Evolutionary conservation across 768 basidiomycete genomes (phyloP).

Genomic region (Mycena floridula): DNA sequence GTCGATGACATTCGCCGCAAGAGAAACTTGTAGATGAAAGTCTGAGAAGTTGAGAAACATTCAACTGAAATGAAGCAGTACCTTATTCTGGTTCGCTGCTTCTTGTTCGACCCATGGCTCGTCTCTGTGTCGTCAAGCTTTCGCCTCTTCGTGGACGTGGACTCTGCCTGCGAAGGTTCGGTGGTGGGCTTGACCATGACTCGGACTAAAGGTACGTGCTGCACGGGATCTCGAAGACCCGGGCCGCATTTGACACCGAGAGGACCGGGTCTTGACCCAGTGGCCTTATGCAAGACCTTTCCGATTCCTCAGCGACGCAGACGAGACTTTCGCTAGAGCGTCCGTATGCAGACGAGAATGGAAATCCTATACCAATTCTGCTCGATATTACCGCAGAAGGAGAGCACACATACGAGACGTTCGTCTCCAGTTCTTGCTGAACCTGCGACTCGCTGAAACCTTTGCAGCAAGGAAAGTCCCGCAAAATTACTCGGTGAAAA

Average conservation of each 20-base stretch:
- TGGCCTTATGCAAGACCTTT: no score
- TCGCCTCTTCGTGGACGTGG: conserved; percentile 46
- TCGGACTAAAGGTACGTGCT: neutral
- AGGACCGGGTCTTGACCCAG: no score
- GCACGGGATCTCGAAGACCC: no score
- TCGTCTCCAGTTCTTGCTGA: conserved; percentile 20
- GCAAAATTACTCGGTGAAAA: conserved; percentile 57
- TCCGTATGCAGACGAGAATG: conserved; percentile 77
- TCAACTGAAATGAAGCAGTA: conserved; percentile 18
- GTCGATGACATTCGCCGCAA: conserved; percentile 82
- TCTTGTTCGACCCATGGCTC: conserved; percentile 45
- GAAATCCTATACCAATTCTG: conserved; percentile 53
- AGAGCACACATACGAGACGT: conserved; percentile 69
- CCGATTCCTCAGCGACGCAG: conserved; percentile 17
- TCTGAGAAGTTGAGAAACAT: conserved; percentile 3
- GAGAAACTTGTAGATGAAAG: conserved; percentile 50
- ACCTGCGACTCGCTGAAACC: conserved; percentile 10
- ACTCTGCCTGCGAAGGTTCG: conserved; percentile 16
- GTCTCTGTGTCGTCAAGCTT: conserved; percentile 58
- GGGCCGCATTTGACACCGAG: no score
- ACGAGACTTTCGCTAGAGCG: conserved; percentile 67
- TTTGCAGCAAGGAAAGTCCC: conserved; percentile 45
- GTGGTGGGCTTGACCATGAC: conserved; percentile 22
- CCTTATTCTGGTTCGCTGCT: conserved; percentile 75
- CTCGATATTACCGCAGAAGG: conserved; percentile 69